phyloP scores from a whole-genome alignment of 164 flowering plant genomes.

The Vitis cinerea region DNA sequence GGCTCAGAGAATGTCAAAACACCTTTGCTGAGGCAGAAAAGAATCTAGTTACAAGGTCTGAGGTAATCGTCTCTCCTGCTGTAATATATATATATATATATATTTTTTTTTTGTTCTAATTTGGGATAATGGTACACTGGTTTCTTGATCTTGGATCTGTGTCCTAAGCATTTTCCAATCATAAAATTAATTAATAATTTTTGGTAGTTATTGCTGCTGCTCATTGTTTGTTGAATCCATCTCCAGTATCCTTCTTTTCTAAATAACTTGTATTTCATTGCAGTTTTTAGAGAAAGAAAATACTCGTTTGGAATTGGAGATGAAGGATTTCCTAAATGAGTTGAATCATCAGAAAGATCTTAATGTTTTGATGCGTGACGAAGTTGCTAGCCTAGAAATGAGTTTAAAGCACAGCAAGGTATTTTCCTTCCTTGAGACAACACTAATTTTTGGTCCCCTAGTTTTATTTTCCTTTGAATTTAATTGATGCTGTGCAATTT shows the following conservation, averaged over 20 bases:
- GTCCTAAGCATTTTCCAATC: background rate
- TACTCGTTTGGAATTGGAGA: constrained; percentile 36
- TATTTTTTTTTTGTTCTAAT: too few relatives aligned
- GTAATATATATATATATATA: background rate
- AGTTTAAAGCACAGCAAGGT: constrained; percentile 36
- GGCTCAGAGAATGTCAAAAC: constrained; percentile 45
- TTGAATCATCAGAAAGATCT: constrained; percentile 53
- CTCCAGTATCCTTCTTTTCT: background rate
- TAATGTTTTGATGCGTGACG: constrained; percentile 38
- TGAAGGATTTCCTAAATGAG: constrained; percentile 35
- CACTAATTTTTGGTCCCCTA: too few relatives aligned
- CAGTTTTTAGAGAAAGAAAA: constrained; percentile 68
- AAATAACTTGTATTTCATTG: constrained; percentile 17
- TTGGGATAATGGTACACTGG: too few relatives aligned
- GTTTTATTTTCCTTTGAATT: background rate
- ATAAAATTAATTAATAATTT: background rate
- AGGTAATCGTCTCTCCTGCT: constrained; percentile 52
- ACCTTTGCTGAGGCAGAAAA: constrained; percentile 56
- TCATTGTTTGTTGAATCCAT: background rate
- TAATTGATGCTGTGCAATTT: background rate
- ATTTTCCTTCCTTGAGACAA: background rate
- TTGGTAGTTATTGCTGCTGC: background rate
- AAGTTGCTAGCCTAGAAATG: constrained; percentile 48
- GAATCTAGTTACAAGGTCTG: constrained; percentile 53
- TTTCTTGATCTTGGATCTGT: background rate